Conservation (phyloP, 768 basidiomycete species). For the Kwoniella dejecticola region DNA sequence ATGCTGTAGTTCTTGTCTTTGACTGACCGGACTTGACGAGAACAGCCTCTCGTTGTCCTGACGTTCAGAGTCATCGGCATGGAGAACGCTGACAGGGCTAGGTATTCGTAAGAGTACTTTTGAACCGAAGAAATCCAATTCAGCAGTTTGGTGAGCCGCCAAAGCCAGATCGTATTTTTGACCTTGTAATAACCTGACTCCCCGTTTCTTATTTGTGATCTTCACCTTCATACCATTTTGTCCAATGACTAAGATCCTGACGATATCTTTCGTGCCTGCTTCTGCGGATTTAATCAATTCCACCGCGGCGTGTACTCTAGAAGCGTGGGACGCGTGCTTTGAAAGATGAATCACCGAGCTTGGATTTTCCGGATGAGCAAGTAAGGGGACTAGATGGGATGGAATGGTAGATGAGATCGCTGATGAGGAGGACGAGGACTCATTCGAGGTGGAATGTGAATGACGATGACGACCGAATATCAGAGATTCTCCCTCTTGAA, state of each 20-base stretch:
- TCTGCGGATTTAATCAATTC: conserved; percentile 20
- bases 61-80: not conserved
- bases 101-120: conserved; percentile 20
- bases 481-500: conserved; percentile 21
- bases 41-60: conserved; percentile 21
- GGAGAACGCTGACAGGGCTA: not conserved
- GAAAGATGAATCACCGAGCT: conserved; percentile 32
- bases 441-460: not conserved
- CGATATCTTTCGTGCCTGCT: not conserved
- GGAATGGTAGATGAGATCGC: conserved; percentile 8
- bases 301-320: conserved; percentile 42
- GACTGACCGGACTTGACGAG: conserved; percentile 15
- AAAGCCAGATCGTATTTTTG: conserved; percentile 26
- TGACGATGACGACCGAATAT: conserved; percentile 45
- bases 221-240: conserved; percentile 45
- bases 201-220: conserved; percentile 11
- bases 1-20: not conserved
- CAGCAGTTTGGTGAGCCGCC: conserved; percentile 7
- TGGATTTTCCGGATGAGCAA: conserved; percentile 6
- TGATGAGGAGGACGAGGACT: conserved; percentile 3
- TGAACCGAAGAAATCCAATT: conserved; percentile 41
- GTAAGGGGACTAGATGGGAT: conserved; percentile 10
- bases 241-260: conserved; percentile 40
- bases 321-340: conserved; percentile 42
- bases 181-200: conserved; percentile 27